Evolutionary conservation across 331 rosid genomes (phyloP), one percentile per base, ranked within the genome.

Genomic region (Pyracantha coccinea): DNA sequence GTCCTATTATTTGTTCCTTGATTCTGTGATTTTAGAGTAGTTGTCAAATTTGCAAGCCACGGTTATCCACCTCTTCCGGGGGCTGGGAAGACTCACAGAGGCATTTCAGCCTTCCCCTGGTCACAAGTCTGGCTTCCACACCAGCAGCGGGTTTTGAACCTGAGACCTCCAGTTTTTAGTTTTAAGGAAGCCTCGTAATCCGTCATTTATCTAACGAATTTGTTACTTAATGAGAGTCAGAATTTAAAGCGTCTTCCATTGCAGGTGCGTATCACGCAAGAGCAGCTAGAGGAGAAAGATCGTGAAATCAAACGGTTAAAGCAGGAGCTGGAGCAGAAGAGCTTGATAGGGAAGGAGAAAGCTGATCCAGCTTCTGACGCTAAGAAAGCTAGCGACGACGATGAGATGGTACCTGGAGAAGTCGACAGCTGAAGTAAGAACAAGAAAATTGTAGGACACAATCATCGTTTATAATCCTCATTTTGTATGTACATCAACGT

Each of bases 191-290:
- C 10, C 38, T 32, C 9, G 38, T 32, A 32, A 32, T 33, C 38
- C 10, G 38, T 0, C 38, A 0, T 33, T 33, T 33, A 33, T 33
- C 38, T 8, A 27, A 47, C 20, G 12, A 52, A 25, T 17, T 53
- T 29, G 64, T 10, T 53, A n/a, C 63, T 50, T n/a, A 13, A 21
- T 72, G 57, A 24, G 68, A 72, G 41, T 28, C 68, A 10, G 66
- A 35, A 38, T 19, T 7, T 35, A 66, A 61, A 55, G 38, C 71
- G 24, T 54, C 23, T 71, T 66, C 75, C 63, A 25, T 13, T 72
- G 78, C 88, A 94, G 98, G 95, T 88, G 28, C 69, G 84, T 14
- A 70, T 86, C 66, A 73, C 90, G 88, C 93, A 94, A 87, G 94
- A 88, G 77, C 88, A 87, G 77, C 81, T 93, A 58, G 85, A 84